phyloP scores from a whole-genome alignment of 768 basidiomycete genomes.

The Hericium alpestre region DNA sequence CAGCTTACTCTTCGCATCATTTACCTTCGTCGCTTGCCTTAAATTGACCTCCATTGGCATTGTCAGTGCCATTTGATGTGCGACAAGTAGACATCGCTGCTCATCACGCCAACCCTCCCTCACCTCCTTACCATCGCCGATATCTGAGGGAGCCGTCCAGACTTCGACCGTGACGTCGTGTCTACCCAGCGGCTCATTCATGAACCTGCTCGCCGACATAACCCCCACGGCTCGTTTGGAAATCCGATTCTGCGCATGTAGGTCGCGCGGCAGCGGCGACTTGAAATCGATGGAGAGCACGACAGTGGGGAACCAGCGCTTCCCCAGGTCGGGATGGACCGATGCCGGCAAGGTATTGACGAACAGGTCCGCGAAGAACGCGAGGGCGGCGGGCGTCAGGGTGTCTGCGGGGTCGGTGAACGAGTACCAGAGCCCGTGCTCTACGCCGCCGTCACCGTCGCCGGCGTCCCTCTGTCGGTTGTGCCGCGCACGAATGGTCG shows the following conservation, averaged over 20 bases:
- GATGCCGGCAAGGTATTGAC: slow-evolving; percentile 17
- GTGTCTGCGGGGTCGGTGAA: slow-evolving; percentile 31
- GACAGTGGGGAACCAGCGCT: slow-evolving; percentile 58
- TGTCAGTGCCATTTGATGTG: slow-evolving; percentile 50
- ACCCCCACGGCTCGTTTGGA: slow-evolving; percentile 46
- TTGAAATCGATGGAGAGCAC: slow-evolving; percentile 55
- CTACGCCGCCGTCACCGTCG: slow-evolving; percentile 42
- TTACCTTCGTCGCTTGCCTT: not conserved
- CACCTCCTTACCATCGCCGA: slow-evolving; percentile 33
- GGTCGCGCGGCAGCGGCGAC: slow-evolving; percentile 36
- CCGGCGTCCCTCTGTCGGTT: slow-evolving; percentile 28
- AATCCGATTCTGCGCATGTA: slow-evolving; percentile 15
- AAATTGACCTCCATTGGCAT: slow-evolving; percentile 24
- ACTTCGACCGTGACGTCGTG: slow-evolving; percentile 53
- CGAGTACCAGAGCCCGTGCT: slow-evolving; percentile 52
- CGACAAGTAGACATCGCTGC: slow-evolving; percentile 52
- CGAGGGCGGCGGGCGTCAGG: slow-evolving; percentile 37
- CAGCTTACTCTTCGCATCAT: too few species aligned
- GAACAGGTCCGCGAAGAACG: slow-evolving; percentile 50
- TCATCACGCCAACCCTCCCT: slow-evolving; percentile 41
- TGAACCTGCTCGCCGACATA: slow-evolving; percentile 41
- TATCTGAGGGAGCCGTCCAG: slow-evolving; percentile 52
- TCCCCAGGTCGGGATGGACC: slow-evolving; percentile 2
- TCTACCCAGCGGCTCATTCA: slow-evolving; percentile 42
- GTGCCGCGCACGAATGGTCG: slow-evolving; percentile 9